Base-by-base conservation (phyloP, 441 rosid species). In the Jatropha podagrica region DNA sequence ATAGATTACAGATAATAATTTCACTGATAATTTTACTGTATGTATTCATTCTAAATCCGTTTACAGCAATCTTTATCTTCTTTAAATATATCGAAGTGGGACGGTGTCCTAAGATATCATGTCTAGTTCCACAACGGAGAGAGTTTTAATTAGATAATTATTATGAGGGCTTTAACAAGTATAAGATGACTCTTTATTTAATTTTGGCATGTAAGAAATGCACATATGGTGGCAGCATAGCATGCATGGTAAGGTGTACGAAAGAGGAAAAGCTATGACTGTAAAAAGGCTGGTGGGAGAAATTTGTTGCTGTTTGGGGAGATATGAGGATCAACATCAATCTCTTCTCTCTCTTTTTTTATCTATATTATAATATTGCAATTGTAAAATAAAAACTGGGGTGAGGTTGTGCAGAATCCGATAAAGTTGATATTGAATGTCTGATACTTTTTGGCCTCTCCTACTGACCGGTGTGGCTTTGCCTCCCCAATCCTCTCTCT, bases 261-360 rank as follows among this genome's bases (percentile, higher is more conserved):
- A 74, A 74, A 66, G 56, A 69, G 76, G 82, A 73, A 80, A 78
- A 80, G 85, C 81, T 64, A 73, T 74, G 62, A 51, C 81, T 82
- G 88, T 66, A 62, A 81, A 84, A 82, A 85, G 84, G 81, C 84
- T 82, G 86, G 73, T 61, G 71, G 65, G 81, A 80, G 76, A 85
- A 80, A 65, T 80, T 80, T 82, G 79, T 76, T 84, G 77, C 74
- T 82, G 85, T 72, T 74, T 82, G 66, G 62, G 78, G 74, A 79
- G 79, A 68, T 74, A 69, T 65, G 60, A 26, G 72, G 38, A 44
- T 14, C 26, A 76, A 32, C 32, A 32, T 32, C 32, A 32, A 32
- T 32, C 32, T 32, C 32, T 2, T 32, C 32, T 32, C 1, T 32
- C 2, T 32, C 2, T 32, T 32, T 32, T 32, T 75, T 60, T 27